Percentiles rank a stretch among this genome's conserved stretches.
These are phyloP conservation scores for Phytophthora lateralis DNA, from an alignment of 352 stramenopile genomes.

Conservation along the genomic window DNA sequence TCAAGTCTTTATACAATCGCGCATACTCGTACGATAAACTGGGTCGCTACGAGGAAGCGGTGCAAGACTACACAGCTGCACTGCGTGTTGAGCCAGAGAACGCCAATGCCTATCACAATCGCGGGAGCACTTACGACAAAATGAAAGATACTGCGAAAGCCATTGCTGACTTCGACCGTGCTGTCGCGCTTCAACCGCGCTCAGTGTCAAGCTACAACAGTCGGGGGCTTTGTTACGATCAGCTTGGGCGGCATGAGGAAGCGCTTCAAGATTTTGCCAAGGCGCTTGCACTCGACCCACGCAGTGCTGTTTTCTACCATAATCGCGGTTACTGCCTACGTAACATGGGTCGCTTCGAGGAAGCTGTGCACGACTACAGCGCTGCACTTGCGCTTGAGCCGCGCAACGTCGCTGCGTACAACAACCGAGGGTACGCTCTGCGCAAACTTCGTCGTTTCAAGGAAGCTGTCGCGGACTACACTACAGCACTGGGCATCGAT, in stretches of 20 bases:
- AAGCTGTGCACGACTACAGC: slow-evolving; percentile 73
- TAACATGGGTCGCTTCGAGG: slow-evolving; percentile 77
- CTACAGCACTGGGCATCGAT: slow-evolving; percentile 67
- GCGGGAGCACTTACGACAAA: slow-evolving; percentile 82
- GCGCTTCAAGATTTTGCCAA: slow-evolving; percentile 78
- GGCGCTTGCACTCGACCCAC: slow-evolving; percentile 67
- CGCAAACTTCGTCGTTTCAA: slow-evolving; percentile 76
- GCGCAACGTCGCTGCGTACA: slow-evolving; percentile 77
- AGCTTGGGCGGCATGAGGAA: slow-evolving; percentile 62
- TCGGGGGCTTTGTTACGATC: slow-evolving; percentile 76
- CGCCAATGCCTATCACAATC: slow-evolving; percentile 86
- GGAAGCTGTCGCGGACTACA: slow-evolving; percentile 79
- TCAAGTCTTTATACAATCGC: slow-evolving; percentile 90
- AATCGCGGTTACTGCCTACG: slow-evolving; percentile 88
- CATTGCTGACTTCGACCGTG: slow-evolving; percentile 72
- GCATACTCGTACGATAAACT: slow-evolving; percentile 90
- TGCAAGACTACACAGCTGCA: slow-evolving; percentile 80
- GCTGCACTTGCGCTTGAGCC: slow-evolving; percentile 66
- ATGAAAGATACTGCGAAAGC: slow-evolving; percentile 63
- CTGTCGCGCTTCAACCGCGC: slow-evolving; percentile 61
- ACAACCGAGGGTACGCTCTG: slow-evolving; percentile 86
- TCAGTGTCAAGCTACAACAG: slow-evolving; percentile 84
- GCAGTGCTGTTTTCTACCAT: slow-evolving; percentile 82
- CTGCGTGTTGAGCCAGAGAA: slow-evolving; percentile 71
- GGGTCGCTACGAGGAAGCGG: slow-evolving; percentile 59